phyloP scores from a whole-genome alignment of 768 basidiomycete species.

The Boletus rubroflammeus region DNA sequence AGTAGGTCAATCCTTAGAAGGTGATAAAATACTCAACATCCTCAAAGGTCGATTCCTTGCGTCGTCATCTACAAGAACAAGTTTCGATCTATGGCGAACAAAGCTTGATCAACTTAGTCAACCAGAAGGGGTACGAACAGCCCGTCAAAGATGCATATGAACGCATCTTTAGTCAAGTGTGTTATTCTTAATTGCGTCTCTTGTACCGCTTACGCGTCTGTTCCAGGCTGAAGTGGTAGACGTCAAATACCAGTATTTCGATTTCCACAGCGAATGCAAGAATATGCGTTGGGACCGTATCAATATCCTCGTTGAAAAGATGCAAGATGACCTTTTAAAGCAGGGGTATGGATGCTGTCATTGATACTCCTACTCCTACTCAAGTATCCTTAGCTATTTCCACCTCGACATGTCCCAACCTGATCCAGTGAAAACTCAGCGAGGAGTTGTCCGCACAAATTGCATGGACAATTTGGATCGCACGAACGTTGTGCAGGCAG shows the following conservation, averaged over 20 bases:
- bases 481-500: conserved; percentile 94
- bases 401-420: conserved; percentile 50
- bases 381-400: conserved; percentile 60
- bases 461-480: conserved; percentile 98
- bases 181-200: conserved; percentile 10
- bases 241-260: conserved; percentile 90
- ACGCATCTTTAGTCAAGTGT: conserved; percentile 61
- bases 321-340: conserved; percentile 64
- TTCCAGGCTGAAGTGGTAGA: conserved; percentile 57
- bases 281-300: conserved; percentile 95
- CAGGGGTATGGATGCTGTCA: conserved; percentile 51
- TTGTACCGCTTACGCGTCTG: neutral
- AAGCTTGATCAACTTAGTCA: conserved; percentile 85
- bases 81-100: conserved; percentile 72
- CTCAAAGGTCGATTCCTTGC: conserved; percentile 63
- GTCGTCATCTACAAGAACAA: conserved; percentile 71
- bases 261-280: conserved; percentile 95
- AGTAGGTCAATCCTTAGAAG: conserved; percentile 23
- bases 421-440: conserved; percentile 57
- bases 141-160: conserved; percentile 97
- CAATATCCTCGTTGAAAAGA: conserved; percentile 68
- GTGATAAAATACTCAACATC: conserved; percentile 1
- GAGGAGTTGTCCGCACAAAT: conserved; percentile 84
- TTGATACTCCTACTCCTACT: conserved; percentile 1
- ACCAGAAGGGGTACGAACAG: conserved; percentile 88